Base-by-base conservation (phyloP, 2,329 filamentous ascomycete species). In the Fusarium temperatum region DNA sequence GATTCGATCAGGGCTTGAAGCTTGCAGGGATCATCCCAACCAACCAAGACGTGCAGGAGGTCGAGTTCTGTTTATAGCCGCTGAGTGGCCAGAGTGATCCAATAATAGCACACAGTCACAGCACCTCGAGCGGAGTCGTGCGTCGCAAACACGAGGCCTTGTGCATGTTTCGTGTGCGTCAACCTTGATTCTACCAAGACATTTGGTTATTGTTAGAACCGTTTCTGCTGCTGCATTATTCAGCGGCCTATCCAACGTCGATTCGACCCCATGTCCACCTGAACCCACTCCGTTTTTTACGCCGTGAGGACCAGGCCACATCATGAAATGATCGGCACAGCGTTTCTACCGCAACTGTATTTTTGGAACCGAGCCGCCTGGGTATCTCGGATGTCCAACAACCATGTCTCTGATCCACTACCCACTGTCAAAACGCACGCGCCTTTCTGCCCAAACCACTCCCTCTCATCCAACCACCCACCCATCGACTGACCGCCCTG, bases 81-180 rank as follows among this genome's bases (percentile, higher is more conserved):
- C 67, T 70, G 30, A 50, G 66, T 70, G 67, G 66, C 35, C 59
- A 53, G 48, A 32, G 26, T 8, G 13, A 64, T 68, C 66, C 66
- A 70, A 70, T 70, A 35, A 70, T 70, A 70, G 67, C 66, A 70
- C 66, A 66, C 30, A 58, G 26, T 70, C 67, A 66, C 67, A 58
- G 63, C 67, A 70, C 42, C 28, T 11, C 20, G 10, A 57, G 56
- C 62, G 39, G 62, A 64, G 62, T 56, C 66, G 56, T 44, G 42
- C 47, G 57, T 65, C 45, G 48, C 66, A 65, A 70, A 70, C 67
- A 70, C 67, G 67, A 70, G 67, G 28, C 51, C 42, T 47, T 48
- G 18, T 63, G 59, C 63, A 63, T 65, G 63, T 65, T 65, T 65
- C 57, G 63, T 65, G 47, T 65, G 57, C 45, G n/a, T n/a, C 32